A percentile compares a stretch with the other conserved stretches of the same genome.
Evolutionary conservation across 129 eudicot species (phyloP).

Genomic region (Silybum marianum): DNA sequence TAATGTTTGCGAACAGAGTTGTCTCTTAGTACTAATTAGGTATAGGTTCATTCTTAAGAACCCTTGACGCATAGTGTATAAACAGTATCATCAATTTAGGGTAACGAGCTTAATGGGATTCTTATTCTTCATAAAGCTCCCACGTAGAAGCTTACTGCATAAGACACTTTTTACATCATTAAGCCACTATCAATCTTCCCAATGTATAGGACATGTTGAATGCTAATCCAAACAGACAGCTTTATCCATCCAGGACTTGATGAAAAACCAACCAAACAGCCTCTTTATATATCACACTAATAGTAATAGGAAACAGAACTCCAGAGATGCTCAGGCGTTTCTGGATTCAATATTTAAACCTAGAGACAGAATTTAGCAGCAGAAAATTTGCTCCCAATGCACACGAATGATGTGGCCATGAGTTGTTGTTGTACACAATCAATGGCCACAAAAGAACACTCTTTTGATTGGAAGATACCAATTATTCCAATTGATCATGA

Average conservation of each 20-base stretch:
- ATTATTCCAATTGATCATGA: background rate
- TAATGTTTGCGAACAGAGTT: conserved; percentile 4
- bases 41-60: too few relatives aligned
- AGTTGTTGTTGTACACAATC: background rate
- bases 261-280: too few relatives aligned
- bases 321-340: background rate
- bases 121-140: too few relatives aligned
- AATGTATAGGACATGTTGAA: too few relatives aligned
- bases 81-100: background rate
- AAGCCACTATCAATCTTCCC: too few relatives aligned
- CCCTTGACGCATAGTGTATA: background rate
- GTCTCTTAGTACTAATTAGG: background rate
- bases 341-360: background rate
- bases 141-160: too few relatives aligned
- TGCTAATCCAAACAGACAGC: too few relatives aligned
- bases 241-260: too few relatives aligned
- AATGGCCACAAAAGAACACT: background rate
- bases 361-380: background rate
- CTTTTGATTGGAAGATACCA: background rate
- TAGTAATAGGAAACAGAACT: background rate
- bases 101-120: too few relatives aligned
- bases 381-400: background rate
- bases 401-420: background rate
- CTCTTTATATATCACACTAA: background rate
- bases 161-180: too few relatives aligned